A percentile compares a stretch with the other conserved stretches of the same genome.
phyloP scores from a whole-genome alignment of 139 green algal species.

The Tetradesmus lagerheimii region DNA sequence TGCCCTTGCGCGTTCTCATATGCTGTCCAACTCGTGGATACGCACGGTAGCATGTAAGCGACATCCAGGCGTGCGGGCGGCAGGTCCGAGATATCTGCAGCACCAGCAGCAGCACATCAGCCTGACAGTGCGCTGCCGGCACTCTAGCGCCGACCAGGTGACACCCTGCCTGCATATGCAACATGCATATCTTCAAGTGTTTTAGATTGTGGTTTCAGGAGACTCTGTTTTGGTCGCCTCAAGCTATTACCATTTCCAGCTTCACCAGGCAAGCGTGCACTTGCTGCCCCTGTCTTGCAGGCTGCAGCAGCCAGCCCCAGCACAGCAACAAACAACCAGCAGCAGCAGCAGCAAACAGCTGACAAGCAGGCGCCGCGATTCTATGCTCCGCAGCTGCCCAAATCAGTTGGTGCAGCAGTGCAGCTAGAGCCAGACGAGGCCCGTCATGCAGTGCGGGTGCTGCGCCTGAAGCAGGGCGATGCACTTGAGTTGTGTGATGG shows the following conservation, averaged over 20 bases:
- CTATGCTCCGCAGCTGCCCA: constrained; percentile 55
- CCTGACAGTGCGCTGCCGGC: background rate
- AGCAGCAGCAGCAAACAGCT: background rate
- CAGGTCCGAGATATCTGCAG: background rate
- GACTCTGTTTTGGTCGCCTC: too few species aligned
- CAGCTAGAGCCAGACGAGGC: constrained; percentile 68
- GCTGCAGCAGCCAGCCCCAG: background rate
- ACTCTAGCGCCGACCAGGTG: background rate
- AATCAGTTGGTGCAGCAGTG: constrained; percentile 21
- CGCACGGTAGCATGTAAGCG: background rate
- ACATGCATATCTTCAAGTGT: too few species aligned
- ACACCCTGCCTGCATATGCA: too few species aligned
- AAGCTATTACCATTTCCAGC: too few species aligned
- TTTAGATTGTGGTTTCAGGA: too few species aligned
- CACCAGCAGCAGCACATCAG: constrained; percentile 3
- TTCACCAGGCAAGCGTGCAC: background rate
- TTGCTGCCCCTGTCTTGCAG: background rate
- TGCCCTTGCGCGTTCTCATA: background rate
- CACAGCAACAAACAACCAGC: background rate
- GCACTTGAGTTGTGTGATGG: constrained; percentile 85
- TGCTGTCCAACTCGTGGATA: background rate
- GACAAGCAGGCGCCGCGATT: constrained; percentile 58
- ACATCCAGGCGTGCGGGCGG: background rate
- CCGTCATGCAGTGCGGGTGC: constrained; percentile 60
- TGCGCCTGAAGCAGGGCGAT: constrained; percentile 68